Evolutionary conservation across 2,329 filamentous ascomycete genomes (phyloP).

Genomic region (Zasmidium angulare): DNA sequence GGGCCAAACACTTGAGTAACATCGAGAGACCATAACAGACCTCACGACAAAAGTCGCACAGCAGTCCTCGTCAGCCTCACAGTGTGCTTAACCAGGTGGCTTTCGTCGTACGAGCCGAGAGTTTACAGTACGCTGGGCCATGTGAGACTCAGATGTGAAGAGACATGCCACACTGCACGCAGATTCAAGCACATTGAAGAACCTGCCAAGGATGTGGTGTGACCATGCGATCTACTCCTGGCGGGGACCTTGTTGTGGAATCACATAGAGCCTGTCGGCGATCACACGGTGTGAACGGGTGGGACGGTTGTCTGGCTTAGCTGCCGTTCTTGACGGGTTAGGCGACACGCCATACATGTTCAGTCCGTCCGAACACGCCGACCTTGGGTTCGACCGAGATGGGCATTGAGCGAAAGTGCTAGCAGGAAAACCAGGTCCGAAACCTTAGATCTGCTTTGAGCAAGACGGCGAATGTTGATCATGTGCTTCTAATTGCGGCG

Average conservation of each 20-base stretch:
- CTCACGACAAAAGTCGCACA: background rate
- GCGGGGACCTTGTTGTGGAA: background rate
- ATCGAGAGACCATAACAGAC: background rate
- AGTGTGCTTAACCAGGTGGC: background rate
- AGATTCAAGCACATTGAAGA: background rate
- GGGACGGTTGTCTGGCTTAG: background rate
- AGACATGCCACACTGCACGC: background rate
- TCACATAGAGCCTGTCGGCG: background rate
- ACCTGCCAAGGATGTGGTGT: background rate
- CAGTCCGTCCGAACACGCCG: too few species aligned
- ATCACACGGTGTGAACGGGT: background rate
- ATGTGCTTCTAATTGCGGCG: too few species aligned
- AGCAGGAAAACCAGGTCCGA: too few species aligned
- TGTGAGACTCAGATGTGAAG: background rate
- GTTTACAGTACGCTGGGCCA: background rate
- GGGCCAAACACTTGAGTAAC: background rate
- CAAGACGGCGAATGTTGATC: too few species aligned
- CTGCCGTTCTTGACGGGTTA: too few species aligned
- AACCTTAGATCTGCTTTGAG: too few species aligned
- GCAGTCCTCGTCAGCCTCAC: background rate
- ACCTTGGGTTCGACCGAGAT: too few species aligned
- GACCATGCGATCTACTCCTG: background rate
- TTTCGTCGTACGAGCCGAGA: background rate
- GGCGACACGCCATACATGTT: too few species aligned
- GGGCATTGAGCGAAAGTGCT: too few species aligned